Percentiles rank a stretch among this genome's conserved stretches.
phyloP scores from a whole-genome alignment of 306 rosid species.

The Heteromeles arbutifolia region DNA sequence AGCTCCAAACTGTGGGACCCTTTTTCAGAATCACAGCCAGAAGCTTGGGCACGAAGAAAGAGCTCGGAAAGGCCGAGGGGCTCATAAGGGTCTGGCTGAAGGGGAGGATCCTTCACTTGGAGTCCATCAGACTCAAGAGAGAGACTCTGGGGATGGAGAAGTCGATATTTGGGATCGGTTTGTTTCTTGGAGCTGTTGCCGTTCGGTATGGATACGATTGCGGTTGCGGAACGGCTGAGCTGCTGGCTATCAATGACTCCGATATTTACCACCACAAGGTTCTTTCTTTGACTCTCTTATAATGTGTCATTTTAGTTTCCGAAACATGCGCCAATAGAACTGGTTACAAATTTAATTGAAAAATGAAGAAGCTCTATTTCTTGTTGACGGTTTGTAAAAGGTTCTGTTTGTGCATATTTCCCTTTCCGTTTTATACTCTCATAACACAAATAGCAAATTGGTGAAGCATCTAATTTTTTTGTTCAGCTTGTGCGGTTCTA shows the following conservation, averaged over 20 bases:
- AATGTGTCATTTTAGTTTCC: background rate
- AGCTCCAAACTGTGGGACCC: constrained; percentile 76
- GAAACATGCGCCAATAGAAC: background rate
- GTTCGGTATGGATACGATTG: constrained; percentile 67
- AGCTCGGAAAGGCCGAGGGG: constrained; percentile 82
- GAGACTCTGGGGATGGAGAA: constrained; percentile 80
- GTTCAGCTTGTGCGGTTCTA: constrained; percentile 72
- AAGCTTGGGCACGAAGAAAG: constrained; percentile 40
- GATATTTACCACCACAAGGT: constrained; percentile 84
- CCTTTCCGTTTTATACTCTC: too few relatives aligned
- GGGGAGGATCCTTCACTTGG: constrained; percentile 77
- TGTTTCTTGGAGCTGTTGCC: constrained; percentile 87
- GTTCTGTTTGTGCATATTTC: too few relatives aligned
- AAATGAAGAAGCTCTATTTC: too few relatives aligned
- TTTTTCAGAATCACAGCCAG: constrained; percentile 80
- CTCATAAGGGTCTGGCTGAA: constrained; percentile 52
- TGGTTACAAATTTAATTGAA: too few relatives aligned
- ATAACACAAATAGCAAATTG: too few relatives aligned
- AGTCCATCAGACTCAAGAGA: constrained; percentile 58
- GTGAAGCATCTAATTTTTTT: too few relatives aligned
- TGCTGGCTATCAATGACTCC: constrained; percentile 82
- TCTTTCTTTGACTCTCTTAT: background rate
- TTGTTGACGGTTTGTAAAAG: too few relatives aligned
- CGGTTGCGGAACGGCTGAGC: constrained; percentile 60
- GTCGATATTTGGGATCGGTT: constrained; percentile 81